phyloP scores from a whole-genome alignment of 306 rosid species.

The Cicer cuneatum region DNA sequence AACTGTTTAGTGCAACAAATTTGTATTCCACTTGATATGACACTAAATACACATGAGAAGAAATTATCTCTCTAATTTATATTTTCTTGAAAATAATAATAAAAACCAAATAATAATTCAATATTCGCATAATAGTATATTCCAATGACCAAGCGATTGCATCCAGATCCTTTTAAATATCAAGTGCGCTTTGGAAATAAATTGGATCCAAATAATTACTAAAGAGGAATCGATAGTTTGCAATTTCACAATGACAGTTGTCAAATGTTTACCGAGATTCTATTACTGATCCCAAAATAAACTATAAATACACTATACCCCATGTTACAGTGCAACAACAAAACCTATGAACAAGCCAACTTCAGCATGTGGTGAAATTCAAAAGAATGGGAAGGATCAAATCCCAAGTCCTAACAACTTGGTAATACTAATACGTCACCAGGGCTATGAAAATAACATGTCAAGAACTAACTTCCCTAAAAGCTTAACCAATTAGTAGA shows the following conservation, averaged over 20 bases:
- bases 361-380: background rate
- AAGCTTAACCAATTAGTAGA: constrained; percentile 10
- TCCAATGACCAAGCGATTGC: constrained; percentile 9
- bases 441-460: constrained; percentile 10
- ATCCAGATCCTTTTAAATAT: constrained; percentile 22
- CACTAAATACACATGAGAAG: constrained; percentile 12
- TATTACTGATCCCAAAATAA: constrained; percentile 21
- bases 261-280: background rate
- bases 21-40: background rate
- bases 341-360: background rate
- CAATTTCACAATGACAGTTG: constrained; percentile 12
- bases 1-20: background rate
- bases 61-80: background rate
- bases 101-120: constrained; percentile 2
- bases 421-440: background rate
- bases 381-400: constrained; percentile 1
- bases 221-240: background rate
- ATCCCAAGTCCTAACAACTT: background rate
- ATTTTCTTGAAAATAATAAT: constrained; percentile 16
- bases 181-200: background rate
- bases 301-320: background rate
- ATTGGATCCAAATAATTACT: background rate
- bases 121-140: constrained; percentile 18
- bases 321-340: background rate
- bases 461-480: constrained; percentile 29